Percentiles rank a stretch among this genome's conserved stretches.
Evolutionary conservation across 768 basidiomycete genomes (phyloP).

Genomic region (Naganishia vishniacii): DNA sequence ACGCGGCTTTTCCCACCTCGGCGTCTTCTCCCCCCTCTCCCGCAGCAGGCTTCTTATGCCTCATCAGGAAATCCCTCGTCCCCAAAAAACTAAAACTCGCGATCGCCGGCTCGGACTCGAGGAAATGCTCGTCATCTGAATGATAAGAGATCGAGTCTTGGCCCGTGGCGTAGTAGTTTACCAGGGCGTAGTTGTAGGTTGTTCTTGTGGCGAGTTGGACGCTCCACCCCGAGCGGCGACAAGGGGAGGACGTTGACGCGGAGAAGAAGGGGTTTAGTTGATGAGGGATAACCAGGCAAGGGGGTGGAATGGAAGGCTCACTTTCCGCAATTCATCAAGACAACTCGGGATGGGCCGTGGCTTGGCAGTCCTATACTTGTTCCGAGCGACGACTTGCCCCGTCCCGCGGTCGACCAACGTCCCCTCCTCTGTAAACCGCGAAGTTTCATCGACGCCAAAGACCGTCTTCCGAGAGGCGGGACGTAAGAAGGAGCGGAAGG

Average conservation of each 20-base stretch:
- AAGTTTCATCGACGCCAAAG: constrained; percentile 44
- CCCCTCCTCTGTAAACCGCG: constrained; percentile 15
- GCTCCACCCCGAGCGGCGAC: constrained; percentile 14
- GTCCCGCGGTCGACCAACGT: neutral
- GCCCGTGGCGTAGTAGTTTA: constrained; percentile 46
- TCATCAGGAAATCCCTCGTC: constrained; percentile 42
- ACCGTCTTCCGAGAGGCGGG: too few relatives aligned
- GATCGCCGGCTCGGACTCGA: constrained; percentile 46
- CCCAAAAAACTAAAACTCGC: constrained; percentile 46
- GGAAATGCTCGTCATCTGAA: constrained; percentile 44
- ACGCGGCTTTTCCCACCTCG: neutral
- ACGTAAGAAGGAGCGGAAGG: too few relatives aligned
- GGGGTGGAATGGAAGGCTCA: constrained; percentile 11
- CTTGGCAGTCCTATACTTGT: constrained; percentile 38
- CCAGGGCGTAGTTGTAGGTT: constrained; percentile 47
- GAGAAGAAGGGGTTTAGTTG: neutral
- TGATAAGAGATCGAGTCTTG: constrained; percentile 47
- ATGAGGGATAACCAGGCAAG: neutral
- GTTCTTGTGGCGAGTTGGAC: constrained; percentile 42
- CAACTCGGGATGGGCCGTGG: constrained; percentile 45
- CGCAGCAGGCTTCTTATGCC: constrained; percentile 40
- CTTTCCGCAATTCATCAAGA: constrained; percentile 37
- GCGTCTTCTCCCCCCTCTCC: constrained; percentile 30
- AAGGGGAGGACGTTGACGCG: neutral
- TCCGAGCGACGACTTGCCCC: constrained; percentile 27